Conservation (phyloP, 2,329 filamentous ascomycete genomes). For the Paracorniculantispora psalliotae region DNA sequence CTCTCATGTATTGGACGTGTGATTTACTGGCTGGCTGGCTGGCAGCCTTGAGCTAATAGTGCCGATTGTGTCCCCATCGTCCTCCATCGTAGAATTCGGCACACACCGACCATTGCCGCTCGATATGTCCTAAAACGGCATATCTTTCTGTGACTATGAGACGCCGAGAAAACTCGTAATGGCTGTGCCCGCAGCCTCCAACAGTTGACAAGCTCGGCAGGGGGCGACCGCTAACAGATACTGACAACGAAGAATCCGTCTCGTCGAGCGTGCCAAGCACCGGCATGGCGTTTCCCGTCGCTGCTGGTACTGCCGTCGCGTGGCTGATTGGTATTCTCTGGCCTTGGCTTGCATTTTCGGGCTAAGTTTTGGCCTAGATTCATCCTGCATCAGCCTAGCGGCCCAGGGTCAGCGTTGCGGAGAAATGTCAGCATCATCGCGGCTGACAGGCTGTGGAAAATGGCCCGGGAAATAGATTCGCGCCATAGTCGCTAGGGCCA, state of each 20-base stretch:
- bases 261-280: not conserved
- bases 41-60: no score
- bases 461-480: not conserved
- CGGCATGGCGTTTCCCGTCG: not conserved
- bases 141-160: no score
- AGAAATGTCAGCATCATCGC: conserved; percentile 10
- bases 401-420: not conserved
- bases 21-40: no score
- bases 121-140: no score
- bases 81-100: no score
- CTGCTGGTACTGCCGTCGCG: not conserved
- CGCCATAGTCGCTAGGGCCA: not conserved
- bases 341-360: not conserved
- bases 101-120: no score
- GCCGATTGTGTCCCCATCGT: no score
- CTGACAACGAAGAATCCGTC: not conserved
- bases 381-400: not conserved
- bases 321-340: not conserved
- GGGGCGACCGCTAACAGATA: no score
- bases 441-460: not conserved
- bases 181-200: no score
- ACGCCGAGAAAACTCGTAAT: no score
- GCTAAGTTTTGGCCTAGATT: not conserved
- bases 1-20: no score
- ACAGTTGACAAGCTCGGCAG: no score